Base-by-base conservation (phyloP, 805 yeast species). In the Starmerella stigmatis region DNA sequence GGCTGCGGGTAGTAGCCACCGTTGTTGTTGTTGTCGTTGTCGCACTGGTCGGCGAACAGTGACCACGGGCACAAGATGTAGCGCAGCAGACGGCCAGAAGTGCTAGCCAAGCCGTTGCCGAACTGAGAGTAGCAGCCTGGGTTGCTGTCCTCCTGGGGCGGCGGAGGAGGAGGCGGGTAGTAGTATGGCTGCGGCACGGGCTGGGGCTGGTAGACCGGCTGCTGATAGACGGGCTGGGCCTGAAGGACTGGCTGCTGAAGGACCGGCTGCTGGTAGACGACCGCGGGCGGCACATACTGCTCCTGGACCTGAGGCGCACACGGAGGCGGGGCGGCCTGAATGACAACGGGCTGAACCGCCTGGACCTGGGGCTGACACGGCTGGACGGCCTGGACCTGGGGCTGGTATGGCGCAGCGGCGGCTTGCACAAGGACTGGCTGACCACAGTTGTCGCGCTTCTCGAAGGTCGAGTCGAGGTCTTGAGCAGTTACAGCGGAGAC, bases 61-160 rank as follows among this genome's bases (percentile, higher is more conserved):
- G 51, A 48, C 51, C 51, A 48, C 4, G 51, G 51, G 47, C 51
- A 48, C 21, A 27, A 15, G 15, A 48, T 22, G 35, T 45, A 39
- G 33, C 51, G 51, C 11, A 43, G 19, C 20, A 45, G 21, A 9
- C 48, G 46, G 17, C 51, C 51, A 12, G 46, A 35, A 12, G 48
- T 34, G 13, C 45, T 39, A 20, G 52, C 50, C 11, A 46, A 4
- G 9, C 37, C 29, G 36, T 39, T 44, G 15, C 47, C 50, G 16
- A 43, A 8, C 35, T 29, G 15, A 27, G 40, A 27, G 43, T 46
- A 49, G 33, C 49, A 45, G 12, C 31, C 43, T 8, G 7, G 7
- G 22, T 11, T 13, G 25, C 23, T 28, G 19, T 7, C 17, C 26
- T 26, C 30, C 16, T 25, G 16, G 16, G 27, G 30, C 44, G 39